A percentile compares a stretch with the other conserved stretches of the same genome.
phyloP scores from a whole-genome alignment of 371 early-diverging fungal species.

The Apophysomyces ossiformis region DNA sequence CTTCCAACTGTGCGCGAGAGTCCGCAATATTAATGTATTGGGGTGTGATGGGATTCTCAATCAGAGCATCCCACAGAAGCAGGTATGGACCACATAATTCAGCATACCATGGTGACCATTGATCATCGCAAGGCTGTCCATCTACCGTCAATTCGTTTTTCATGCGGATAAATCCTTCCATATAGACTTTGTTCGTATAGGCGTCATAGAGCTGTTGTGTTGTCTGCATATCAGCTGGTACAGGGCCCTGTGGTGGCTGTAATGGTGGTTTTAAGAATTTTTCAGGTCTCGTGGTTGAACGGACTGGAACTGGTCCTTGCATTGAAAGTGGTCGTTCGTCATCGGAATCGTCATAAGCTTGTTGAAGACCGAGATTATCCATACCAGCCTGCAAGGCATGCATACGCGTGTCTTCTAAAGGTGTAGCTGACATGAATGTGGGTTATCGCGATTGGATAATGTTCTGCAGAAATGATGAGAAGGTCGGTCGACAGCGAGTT shows the following conservation, averaged over 20 bases:
- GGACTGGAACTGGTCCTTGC: slow-evolving; percentile 8
- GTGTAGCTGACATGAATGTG: background rate
- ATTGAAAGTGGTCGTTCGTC: slow-evolving; percentile 24
- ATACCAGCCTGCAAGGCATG: slow-evolving; percentile 2
- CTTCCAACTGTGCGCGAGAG: slow-evolving; percentile 52
- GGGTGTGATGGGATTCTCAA: slow-evolving; percentile 38
- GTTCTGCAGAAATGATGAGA: slow-evolving; percentile 7
- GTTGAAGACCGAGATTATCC: slow-evolving; percentile 1
- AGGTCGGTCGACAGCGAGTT: background rate
- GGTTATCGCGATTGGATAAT: background rate
- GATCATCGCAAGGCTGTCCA: slow-evolving; percentile 50
- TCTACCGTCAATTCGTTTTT: slow-evolving; percentile 63
- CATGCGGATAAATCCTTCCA: slow-evolving; percentile 69
- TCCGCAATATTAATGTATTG: slow-evolving; percentile 78
- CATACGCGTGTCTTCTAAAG: slow-evolving; percentile 7
- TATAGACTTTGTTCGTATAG: slow-evolving; percentile 69
- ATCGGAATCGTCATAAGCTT: slow-evolving; percentile 16
- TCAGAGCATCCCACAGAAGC: slow-evolving; percentile 60
- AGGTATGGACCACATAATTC: slow-evolving; percentile 70
- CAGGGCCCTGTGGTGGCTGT: slow-evolving; percentile 25
- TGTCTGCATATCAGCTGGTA: slow-evolving; percentile 37
- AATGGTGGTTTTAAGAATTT: slow-evolving; percentile 42
- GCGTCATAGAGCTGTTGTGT: slow-evolving; percentile 49
- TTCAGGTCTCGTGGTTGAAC: slow-evolving; percentile 32
- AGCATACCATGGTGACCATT: slow-evolving; percentile 73